Conservation (phyloP, 2,329 filamentous ascomycete species). For the Madurella fahalii region DNA sequence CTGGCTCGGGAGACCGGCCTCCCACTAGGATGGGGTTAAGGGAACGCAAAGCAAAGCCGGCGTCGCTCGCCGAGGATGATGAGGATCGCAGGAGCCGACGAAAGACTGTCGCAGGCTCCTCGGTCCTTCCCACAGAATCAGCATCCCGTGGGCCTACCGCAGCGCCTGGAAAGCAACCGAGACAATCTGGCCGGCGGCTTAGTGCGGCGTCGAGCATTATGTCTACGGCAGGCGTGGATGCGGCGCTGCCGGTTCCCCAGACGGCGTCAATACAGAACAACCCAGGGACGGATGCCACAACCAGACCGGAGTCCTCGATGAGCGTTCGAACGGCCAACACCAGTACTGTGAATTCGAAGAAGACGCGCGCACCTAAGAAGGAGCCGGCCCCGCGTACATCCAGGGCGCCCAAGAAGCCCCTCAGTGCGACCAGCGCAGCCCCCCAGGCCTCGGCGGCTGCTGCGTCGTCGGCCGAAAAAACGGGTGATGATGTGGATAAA, state of each 20-base stretch:
- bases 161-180: slow-evolving; percentile 25
- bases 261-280: slow-evolving; percentile 16
- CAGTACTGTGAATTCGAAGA: slow-evolving; percentile 51
- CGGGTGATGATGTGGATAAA: slow-evolving; percentile 46
- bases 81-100: slow-evolving; percentile 47
- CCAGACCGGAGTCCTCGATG: slow-evolving; percentile 41
- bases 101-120: slow-evolving; percentile 56
- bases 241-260: slow-evolving; percentile 21
- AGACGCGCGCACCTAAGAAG: slow-evolving; percentile 50
- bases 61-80: slow-evolving; percentile 47
- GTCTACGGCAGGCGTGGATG: slow-evolving; percentile 24
- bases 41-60: slow-evolving; percentile 59
- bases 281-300: slow-evolving; percentile 38
- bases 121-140: slow-evolving; percentile 44
- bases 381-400: slow-evolving; percentile 34
- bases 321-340: slow-evolving; percentile 37
- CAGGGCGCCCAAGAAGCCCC: slow-evolving; percentile 37
- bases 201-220: slow-evolving; percentile 43
- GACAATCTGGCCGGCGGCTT: slow-evolving; percentile 44
- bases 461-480: slow-evolving; percentile 9
- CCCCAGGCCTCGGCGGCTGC: slow-evolving; percentile 8
- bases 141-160: slow-evolving; percentile 22
- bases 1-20: slow-evolving; percentile 31
- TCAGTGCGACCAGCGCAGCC: slow-evolving; percentile 20
- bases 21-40: slow-evolving; percentile 69